Conservation (phyloP, 768 basidiomycete genomes). For the Leccinellum rugosiceps region DNA sequence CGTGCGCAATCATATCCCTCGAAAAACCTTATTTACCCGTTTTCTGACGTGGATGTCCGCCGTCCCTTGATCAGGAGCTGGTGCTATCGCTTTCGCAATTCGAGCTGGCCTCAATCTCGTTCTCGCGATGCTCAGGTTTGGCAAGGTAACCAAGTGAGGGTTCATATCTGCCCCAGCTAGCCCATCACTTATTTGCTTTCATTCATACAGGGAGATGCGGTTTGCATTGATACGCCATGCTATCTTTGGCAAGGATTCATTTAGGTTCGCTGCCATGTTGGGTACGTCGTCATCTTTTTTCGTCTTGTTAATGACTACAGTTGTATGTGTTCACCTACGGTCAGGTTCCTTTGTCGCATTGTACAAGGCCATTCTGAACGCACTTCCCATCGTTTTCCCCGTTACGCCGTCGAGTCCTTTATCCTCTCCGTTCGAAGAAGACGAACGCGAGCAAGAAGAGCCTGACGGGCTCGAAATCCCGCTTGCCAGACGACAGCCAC, state of each 20-base stretch:
- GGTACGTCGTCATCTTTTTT: slow-evolving; percentile 40
- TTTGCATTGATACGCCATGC: slow-evolving; percentile 73
- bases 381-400: slow-evolving; percentile 69
- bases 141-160: slow-evolving; percentile 61
- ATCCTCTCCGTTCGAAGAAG: slow-evolving; percentile 32
- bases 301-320: background rate
- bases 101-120: slow-evolving; percentile 82
- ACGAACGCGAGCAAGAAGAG: slow-evolving; percentile 27
- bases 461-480: slow-evolving; percentile 12
- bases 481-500: slow-evolving; percentile 37
- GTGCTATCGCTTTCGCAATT: slow-evolving; percentile 74
- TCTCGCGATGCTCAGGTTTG: slow-evolving; percentile 69
- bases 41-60: background rate
- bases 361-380: slow-evolving; percentile 79
- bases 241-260: slow-evolving; percentile 77
- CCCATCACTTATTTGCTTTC: background rate
- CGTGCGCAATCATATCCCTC: slow-evolving; percentile 46
- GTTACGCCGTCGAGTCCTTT: slow-evolving; percentile 22
- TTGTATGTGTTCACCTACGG: background rate
- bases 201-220: slow-evolving; percentile 52
- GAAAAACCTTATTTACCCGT: background rate
- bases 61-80: slow-evolving; percentile 60
- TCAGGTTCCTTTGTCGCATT: slow-evolving; percentile 71
- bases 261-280: slow-evolving; percentile 86
- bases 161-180: background rate